Conservation (phyloP, 2,329 filamentous ascomycete species). For the Alternaria sp. region DNA sequence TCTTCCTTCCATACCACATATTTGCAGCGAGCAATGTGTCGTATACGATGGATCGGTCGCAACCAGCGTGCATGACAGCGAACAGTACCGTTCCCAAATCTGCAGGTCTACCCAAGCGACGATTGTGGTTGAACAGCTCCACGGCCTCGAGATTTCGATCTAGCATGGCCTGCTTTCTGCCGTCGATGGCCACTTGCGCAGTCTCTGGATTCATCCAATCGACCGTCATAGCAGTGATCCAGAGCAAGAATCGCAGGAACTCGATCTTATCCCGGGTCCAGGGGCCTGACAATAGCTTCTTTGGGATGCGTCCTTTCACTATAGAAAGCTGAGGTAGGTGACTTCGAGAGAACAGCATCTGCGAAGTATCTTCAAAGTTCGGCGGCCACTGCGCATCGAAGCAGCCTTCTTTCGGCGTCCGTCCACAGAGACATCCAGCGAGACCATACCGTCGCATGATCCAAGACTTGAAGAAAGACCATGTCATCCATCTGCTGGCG, state of each 20-base stretch:
- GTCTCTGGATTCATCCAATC: conserved; percentile 36
- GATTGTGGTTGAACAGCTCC: conserved; percentile 45
- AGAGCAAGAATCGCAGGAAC: conserved; percentile 43
- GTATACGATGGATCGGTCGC: conserved; percentile 43
- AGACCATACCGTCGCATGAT: conserved; percentile 25
- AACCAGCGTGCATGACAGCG: conserved; percentile 40
- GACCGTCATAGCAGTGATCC: conserved; percentile 43
- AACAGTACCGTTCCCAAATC: conserved; percentile 33
- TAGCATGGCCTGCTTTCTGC: conserved; percentile 36
- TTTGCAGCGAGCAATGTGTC: conserved; percentile 36
- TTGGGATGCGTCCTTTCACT: conserved; percentile 41
- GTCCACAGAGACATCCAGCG: conserved; percentile 39
- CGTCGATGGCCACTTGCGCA: conserved; percentile 19
- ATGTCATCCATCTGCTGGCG: conserved; percentile 45
- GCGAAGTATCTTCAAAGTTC: conserved; percentile 37
- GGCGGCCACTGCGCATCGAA: conserved; percentile 44
- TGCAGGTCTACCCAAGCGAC: conserved; percentile 39
- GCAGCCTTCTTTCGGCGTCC: conserved; percentile 28
- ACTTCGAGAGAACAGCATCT: conserved; percentile 40
- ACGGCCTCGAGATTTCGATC: conserved; percentile 42
- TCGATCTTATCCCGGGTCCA: conserved; percentile 41
- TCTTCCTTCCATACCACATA: conserved; percentile 19
- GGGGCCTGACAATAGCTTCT: conserved; percentile 37
- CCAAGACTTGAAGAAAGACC: conserved; percentile 42
- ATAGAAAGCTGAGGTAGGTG: conserved; percentile 38